These are phyloP conservation scores for Boechera retrofracta DNA, from an alignment of 345 rosid species.

Conservation along the genomic window DNA sequence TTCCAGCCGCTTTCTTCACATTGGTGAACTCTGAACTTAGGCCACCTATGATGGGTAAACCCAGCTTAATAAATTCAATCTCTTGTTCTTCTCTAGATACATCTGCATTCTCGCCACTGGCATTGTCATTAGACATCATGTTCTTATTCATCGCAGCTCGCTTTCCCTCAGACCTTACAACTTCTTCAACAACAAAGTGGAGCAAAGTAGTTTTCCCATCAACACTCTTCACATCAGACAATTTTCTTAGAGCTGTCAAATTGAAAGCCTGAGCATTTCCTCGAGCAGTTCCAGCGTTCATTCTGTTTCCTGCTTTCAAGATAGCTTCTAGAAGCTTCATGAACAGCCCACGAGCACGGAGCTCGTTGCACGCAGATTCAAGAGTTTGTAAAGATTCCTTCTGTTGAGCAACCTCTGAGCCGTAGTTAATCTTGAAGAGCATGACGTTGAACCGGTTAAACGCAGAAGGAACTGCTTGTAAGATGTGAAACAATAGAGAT, in stretches of 20 bases:
- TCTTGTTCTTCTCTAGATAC: slow-evolving; percentile 60
- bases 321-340: slow-evolving; percentile 86
- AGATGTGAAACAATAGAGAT: slow-evolving; percentile 66
- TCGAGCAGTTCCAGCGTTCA: slow-evolving; percentile 90
- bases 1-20: slow-evolving; percentile 76
- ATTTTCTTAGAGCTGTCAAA: slow-evolving; percentile 67
- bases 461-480: slow-evolving; percentile 72
- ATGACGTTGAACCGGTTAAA: slow-evolving; percentile 70
- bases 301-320: slow-evolving; percentile 92
- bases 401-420: slow-evolving; percentile 58
- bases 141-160: slow-evolving; percentile 60
- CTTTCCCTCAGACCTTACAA: slow-evolving; percentile 77
- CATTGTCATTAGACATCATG: slow-evolving; percentile 48
- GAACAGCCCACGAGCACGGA: slow-evolving; percentile 69
- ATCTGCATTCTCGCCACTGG: slow-evolving; percentile 40
- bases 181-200: slow-evolving; percentile 87
- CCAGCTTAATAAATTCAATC: slow-evolving; percentile 63
- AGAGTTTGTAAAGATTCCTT: slow-evolving; percentile 57
- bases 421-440: slow-evolving; percentile 75
- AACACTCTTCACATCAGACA: slow-evolving; percentile 83
- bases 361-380: slow-evolving; percentile 74
- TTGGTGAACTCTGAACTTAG: slow-evolving; percentile 70
- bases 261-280: slow-evolving; percentile 91
- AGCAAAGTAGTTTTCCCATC: slow-evolving; percentile 87
- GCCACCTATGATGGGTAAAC: slow-evolving; percentile 80